Evolutionary conservation across 2,329 filamentous ascomycete species (phyloP).

Genomic region (Epichloe sp.): DNA sequence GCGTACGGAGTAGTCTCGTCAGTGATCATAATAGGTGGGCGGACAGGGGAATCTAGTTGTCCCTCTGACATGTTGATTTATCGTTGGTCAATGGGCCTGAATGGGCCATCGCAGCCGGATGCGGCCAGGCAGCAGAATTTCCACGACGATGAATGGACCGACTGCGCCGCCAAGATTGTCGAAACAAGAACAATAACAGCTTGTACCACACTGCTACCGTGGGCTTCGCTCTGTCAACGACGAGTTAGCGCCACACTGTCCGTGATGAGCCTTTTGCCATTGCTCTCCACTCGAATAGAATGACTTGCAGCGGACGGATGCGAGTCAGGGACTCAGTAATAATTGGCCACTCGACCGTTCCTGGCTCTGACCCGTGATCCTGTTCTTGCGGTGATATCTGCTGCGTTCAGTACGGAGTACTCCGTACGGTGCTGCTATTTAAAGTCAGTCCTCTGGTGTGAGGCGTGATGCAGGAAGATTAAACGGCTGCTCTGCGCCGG

Average conservation of each 20-base stretch:
- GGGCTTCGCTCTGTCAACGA: background rate
- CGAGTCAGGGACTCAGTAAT: too few species aligned
- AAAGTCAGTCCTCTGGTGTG: too few species aligned
- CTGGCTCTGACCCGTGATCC: background rate
- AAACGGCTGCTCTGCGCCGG: too few species aligned
- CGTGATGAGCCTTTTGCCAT: too few species aligned
- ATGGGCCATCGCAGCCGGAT: background rate
- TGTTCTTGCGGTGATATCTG: too few species aligned
- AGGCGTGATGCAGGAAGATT: too few species aligned
- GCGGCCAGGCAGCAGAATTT: constrained; percentile 20
- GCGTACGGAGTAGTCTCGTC: background rate
- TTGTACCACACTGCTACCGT: background rate
- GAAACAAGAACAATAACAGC: background rate
- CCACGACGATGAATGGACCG: constrained; percentile 13
- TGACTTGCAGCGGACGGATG: background rate
- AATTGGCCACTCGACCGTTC: too few species aligned
- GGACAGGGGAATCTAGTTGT: background rate
- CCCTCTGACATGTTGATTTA: too few species aligned
- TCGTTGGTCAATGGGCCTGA: background rate
- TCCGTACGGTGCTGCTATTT: too few species aligned
- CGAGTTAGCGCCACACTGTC: too few species aligned
- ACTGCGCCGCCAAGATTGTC: background rate
- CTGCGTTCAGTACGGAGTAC: too few species aligned
- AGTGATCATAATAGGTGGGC: background rate
- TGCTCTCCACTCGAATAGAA: too few species aligned